Evolutionary conservation across 208 protist genomes (phyloP).

Genomic region (Acanthamoeba healyi): DNA sequence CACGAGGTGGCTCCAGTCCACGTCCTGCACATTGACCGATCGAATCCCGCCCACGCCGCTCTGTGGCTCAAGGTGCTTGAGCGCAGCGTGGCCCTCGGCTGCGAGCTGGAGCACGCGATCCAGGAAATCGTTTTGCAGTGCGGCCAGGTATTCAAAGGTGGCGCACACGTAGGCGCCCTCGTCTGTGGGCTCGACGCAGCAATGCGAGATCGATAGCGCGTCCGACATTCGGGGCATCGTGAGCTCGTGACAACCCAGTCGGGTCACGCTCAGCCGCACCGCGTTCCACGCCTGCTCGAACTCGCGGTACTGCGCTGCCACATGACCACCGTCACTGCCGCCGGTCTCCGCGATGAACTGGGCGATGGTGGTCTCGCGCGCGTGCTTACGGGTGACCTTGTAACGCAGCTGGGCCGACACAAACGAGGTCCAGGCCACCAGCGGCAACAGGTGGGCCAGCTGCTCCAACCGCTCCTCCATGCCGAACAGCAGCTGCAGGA

Average conservation of each 20-base stretch:
- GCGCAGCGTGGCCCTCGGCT: conserved; percentile 17
- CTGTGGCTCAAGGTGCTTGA: not conserved
- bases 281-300: conserved; percentile 18
- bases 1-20: not conserved
- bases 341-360: not conserved
- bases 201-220: not conserved
- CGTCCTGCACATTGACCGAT: not conserved
- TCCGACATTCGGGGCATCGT: not conserved
- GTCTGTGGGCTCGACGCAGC: conserved; percentile 5
- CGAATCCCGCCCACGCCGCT: conserved; percentile 22
- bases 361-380: conserved; percentile 18
- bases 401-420: not conserved
- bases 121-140: conserved; percentile 9
- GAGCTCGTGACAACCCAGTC: not conserved
- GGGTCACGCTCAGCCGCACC: not conserved
- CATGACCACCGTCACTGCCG: not conserved
- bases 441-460: not conserved
- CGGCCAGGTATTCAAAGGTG: not conserved
- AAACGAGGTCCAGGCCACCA: conserved; percentile 5
- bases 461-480: conserved; percentile 13
- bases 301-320: not conserved
- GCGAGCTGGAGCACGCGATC: conserved; percentile 7
- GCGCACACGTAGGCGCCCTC: conserved; percentile 9
- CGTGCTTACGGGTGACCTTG: conserved; percentile 7
- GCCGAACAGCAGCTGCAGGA: not conserved